These are phyloP conservation scores for Medicago lupulina DNA, from an alignment of 306 rosid genomes.

Conservation along the genomic window DNA sequence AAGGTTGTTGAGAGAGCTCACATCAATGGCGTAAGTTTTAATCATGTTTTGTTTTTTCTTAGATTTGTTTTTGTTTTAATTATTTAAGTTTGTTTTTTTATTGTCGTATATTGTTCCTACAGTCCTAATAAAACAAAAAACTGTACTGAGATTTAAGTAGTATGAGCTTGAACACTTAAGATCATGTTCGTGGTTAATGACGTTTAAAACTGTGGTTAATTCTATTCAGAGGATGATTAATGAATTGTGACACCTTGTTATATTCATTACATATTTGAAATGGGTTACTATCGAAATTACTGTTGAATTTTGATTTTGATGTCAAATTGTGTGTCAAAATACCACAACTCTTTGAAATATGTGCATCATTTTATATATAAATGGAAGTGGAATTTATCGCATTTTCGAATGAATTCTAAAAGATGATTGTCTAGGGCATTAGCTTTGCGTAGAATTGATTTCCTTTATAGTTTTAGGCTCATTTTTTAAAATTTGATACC, in stretches of 20 bases:
- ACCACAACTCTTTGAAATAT: too few species aligned
- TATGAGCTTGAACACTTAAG: not conserved
- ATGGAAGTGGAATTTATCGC: constrained; percentile 26
- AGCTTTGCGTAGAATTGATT: constrained; percentile 21
- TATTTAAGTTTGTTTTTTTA: not conserved
- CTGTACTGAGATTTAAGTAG: not conserved
- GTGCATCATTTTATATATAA: not conserved
- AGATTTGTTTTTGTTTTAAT: not conserved
- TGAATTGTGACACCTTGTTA: too few species aligned
- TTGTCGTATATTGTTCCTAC: not conserved
- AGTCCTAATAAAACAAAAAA: not conserved
- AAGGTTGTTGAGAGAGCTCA: constrained; percentile 90
- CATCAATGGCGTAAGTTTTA: constrained; percentile 74
- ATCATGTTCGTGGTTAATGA: too few species aligned
- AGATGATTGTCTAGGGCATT: constrained; percentile 2
- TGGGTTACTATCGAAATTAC: too few species aligned
- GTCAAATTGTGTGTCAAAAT: too few species aligned
- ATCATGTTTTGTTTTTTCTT: not conserved
- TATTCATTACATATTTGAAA: too few species aligned
- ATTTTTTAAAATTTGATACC: constrained; percentile 51
- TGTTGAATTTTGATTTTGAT: too few species aligned
- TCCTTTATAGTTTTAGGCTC: constrained; percentile 10
- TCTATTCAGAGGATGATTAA: too few species aligned
- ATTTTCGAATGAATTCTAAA: not conserved
- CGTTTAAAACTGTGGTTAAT: too few species aligned